Base-by-base conservation (phyloP, 257 asterid genomes). In the Rubia yunnanensis region DNA sequence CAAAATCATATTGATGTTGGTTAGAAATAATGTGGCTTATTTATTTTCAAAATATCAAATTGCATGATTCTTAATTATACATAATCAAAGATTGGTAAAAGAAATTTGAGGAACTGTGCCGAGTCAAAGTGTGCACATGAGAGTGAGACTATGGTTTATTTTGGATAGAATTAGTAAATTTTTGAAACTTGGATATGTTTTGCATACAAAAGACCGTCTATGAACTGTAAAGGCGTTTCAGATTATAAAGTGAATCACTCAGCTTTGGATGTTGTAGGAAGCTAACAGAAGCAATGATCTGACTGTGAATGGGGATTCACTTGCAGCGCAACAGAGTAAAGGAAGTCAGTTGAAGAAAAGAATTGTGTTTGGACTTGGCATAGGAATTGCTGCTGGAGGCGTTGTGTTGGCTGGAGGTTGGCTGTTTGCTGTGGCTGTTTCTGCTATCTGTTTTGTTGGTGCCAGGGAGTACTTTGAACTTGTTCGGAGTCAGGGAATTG, bases 381-480 rank as follows among this genome's bases (percentile, higher is more conserved):
- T 90, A 62, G 99, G 98, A 68, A 56, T 88, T 69, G 76, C 84
- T 49, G 88, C 68, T 50, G 99, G 97, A 72, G 98, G 95, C 53
- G 84, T 88, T 60, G 96, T 94, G 56, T 76, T 94, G 73, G 92
- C 96, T 68, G 99, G 99, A 66, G 89, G 94, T 60, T 94, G 99
- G 99, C 70, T 86, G 77, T 91, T 84, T 79, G 84, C 98, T 4
- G 61, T 83, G 57, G 91, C 81, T 65, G 78, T 94, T 67, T 76
- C 99, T 35, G 95, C 95, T 69, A 88, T 94, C 68, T 89, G 82
- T 28, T 88, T 90, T 80, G 70, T 84, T 70, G 96, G 87, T 69
- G 72, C 98, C 10, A 82, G 95, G 71, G 98, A 94, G 84, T 94
- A 86, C 77, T 90, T 94, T 85, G 99, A 86, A 80, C 89, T 90